Evolutionary conservation across 108 stramenopile genomes (phyloP).

Genomic region (Stephanodiscus triporus): DNA sequence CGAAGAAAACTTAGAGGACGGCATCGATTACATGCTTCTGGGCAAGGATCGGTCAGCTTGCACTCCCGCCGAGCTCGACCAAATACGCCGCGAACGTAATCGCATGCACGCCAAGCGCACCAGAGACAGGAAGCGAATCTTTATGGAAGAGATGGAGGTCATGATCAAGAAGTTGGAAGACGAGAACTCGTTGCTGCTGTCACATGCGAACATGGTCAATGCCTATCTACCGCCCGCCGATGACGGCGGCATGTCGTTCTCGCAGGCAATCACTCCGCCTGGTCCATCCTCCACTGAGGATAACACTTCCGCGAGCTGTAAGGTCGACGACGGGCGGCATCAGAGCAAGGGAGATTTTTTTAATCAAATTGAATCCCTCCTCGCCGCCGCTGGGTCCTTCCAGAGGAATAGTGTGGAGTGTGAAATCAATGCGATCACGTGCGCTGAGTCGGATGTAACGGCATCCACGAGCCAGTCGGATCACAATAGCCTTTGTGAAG

Average conservation of each 20-base stretch:
- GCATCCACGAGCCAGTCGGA: constrained; percentile 44
- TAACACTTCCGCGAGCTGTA: constrained; percentile 6
- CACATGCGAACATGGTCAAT: constrained; percentile 58
- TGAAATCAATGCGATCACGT: constrained; percentile 49
- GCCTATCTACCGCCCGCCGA: constrained; percentile 10
- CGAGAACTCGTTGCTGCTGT: constrained; percentile 66
- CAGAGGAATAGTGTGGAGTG: constrained; percentile 32
- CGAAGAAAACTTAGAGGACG: constrained; percentile 66
- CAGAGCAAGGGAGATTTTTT: constrained; percentile 43
- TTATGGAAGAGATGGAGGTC: constrained; percentile 86
- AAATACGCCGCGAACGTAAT: constrained; percentile 86
- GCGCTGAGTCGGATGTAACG: constrained; percentile 52
- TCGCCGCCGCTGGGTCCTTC: constrained; percentile 64
- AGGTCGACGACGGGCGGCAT: constrained; percentile 7
- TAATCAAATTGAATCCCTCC: constrained; percentile 69
- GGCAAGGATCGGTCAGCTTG: constrained; percentile 82
- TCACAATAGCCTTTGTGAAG: constrained; percentile 44
- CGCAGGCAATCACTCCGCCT: constrained; percentile 12
- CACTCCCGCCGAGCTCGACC: constrained; percentile 81
- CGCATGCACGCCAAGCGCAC: constrained; percentile 93
- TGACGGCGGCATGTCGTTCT: constrained; percentile 15
- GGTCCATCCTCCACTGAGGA: constrained; percentile 8
- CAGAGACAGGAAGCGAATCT: constrained; percentile 80
- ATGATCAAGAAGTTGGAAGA: constrained; percentile 75
- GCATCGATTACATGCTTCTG: constrained; percentile 84